Evolutionary conservation across 805 yeast genomes (phyloP), one percentile per base, ranked within the genome.

Genomic region (Ogataea henricii): DNA sequence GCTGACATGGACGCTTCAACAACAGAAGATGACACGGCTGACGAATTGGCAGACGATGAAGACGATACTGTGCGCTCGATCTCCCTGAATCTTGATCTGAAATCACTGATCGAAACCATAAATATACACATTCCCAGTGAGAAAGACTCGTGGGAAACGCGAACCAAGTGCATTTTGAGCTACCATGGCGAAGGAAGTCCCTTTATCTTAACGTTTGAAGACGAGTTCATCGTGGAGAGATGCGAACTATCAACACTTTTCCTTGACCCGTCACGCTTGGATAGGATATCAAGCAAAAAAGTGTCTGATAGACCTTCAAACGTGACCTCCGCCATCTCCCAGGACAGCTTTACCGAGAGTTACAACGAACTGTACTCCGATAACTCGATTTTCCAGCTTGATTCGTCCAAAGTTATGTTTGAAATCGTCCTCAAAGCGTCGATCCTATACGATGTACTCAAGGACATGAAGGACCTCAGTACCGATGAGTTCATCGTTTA

Each of bases 361-460:
- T 37, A 48, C n/a, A 54, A 46, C 38, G 71, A 16, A n/a, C 39
- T 39, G 8, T 47, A 48, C 12, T 58, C 78, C 37, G 73, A 69
- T 42, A 52, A 48, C 40, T 46, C 63, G 3, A 43, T 59, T 5
- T 64, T 65, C 39, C 63, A 63, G 27, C 40, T 66, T 2, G 78
- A 77, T 51, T 57, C 69, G n/a, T 71, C 72, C 29, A 64, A 68
- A 20, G 57, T 81, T 3, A 59, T 69, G 8, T 65, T 78, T 59
- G 85, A 82, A 53, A 75, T 80, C 6, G 75, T 82, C 18, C 61
- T 83, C 16, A 71, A 74, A 27, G 80, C 86, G 0, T 71, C 74
- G 22, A 74, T 81, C 4, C 54, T 83, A n/a, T 72, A 69, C 49
- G 79, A 78, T 41, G 77, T 80, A 0, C 53, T 83, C 16, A 75